A percentile compares a stretch with the other conserved stretches of the same genome.
These are phyloP conservation scores for Phylloporus scabripes DNA, from an alignment of 768 basidiomycete genomes.

Conservation along the genomic window DNA sequence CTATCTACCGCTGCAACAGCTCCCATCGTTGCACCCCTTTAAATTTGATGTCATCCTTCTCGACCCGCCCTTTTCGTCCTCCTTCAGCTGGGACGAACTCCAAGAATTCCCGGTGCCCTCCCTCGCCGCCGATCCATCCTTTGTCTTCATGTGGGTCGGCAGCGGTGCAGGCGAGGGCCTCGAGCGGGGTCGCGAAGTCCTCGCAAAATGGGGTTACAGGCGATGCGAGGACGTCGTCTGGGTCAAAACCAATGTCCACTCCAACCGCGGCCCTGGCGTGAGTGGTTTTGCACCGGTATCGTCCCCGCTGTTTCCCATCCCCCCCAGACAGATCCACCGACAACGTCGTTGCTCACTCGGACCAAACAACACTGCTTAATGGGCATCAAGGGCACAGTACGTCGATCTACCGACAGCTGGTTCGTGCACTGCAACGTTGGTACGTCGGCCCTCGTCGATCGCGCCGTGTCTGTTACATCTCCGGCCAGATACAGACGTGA, in stretches of 20 bases:
- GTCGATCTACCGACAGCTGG: conserved; percentile 90
- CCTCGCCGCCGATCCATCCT: conserved; percentile 86
- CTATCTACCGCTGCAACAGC: conserved; percentile 58
- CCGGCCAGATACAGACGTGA: conserved; percentile 81
- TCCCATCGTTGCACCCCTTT: conserved; percentile 50
- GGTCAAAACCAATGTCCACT: conserved; percentile 84
- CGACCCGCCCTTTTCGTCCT: conserved; percentile 84
- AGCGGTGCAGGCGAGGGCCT: conserved; percentile 85
- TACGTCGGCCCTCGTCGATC: conserved; percentile 31
- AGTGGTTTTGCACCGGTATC: conserved; percentile 21
- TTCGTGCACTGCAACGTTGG: conserved; percentile 99
- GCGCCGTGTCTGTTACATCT: background rate
- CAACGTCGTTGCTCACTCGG: conserved; percentile 77
- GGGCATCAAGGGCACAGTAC: conserved; percentile 95
- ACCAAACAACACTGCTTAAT: conserved; percentile 97
- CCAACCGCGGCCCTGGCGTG: conserved; percentile 72
- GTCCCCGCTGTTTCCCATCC: background rate
- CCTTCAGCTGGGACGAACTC: conserved; percentile 81
- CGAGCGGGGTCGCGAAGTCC: conserved; percentile 84
- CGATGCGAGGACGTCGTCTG: conserved; percentile 98
- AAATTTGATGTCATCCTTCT: conserved; percentile 92
- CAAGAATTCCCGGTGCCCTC: conserved; percentile 75
- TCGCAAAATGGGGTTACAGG: conserved; percentile 92
- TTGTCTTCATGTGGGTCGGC: conserved; percentile 95
- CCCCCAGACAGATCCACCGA: conserved; percentile 73